phyloP scores from a whole-genome alignment of 495 filamentous ascomycete genomes.

The Neurospora tetraspora region DNA sequence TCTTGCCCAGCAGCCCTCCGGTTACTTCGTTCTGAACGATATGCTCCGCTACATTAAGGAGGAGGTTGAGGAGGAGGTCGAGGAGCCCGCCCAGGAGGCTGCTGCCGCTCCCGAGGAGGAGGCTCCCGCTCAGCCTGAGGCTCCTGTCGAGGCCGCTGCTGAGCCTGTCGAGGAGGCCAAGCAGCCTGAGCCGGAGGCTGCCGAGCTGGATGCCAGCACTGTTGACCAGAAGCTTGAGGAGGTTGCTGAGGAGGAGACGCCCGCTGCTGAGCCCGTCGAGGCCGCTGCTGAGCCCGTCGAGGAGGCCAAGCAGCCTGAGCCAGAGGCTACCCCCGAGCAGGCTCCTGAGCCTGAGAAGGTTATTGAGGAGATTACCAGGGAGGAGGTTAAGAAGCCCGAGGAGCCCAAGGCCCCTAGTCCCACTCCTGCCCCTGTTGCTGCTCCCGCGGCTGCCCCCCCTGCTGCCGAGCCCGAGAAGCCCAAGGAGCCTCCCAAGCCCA shows the following conservation, averaged over 20 bases:
- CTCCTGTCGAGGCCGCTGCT: conserved; percentile 34
- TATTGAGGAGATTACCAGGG: conserved; percentile 35
- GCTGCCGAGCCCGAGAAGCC: conserved; percentile 32
- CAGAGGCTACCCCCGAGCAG: conserved; percentile 26
- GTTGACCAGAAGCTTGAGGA: conserved; percentile 43
- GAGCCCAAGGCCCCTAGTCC: conserved; percentile 45
- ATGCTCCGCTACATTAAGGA: conserved; percentile 91
- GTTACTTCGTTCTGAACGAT: conserved; percentile 97
- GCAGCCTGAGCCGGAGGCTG: conserved; percentile 34
- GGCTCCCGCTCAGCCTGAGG: conserved; percentile 17
- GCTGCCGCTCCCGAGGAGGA: conserved; percentile 36
- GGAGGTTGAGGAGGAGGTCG: conserved; percentile 51
- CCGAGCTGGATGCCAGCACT: conserved; percentile 36
- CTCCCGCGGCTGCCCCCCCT: conserved; percentile 22
- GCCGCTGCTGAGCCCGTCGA: conserved; percentile 25
- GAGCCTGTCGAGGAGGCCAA: conserved; percentile 34
- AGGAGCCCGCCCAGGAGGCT: conserved; percentile 28
- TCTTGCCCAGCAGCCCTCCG: conserved; percentile 88
- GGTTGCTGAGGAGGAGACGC: conserved; percentile 26
- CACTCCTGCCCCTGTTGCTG: conserved; percentile 31
- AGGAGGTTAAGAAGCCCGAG: conserved; percentile 41
- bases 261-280: conserved; percentile 34
- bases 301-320: conserved; percentile 38
- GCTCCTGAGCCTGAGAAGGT: conserved; percentile 26
- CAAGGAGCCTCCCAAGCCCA: conserved; percentile 44